Evolutionary conservation across 2,329 filamentous ascomycete genomes (phyloP).

Genomic region (Stenocarpella maydis): DNA sequence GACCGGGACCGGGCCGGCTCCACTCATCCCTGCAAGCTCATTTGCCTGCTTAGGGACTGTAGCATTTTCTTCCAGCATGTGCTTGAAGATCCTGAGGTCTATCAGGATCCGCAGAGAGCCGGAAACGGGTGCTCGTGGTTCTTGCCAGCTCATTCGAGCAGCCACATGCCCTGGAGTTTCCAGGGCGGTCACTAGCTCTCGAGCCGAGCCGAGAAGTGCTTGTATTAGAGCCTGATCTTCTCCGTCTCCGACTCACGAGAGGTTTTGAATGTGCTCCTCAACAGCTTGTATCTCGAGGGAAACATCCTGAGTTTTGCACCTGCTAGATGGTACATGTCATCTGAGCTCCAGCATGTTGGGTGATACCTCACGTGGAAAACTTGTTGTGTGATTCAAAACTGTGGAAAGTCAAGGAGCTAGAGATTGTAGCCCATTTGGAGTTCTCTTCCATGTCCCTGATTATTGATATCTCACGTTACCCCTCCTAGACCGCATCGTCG

Average conservation of each 20-base stretch:
- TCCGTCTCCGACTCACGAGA: background rate
- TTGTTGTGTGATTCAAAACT: background rate
- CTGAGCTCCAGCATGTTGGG: background rate
- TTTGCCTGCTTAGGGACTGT: background rate
- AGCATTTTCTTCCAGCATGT: background rate
- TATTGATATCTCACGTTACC: background rate
- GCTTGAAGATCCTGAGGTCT: conserved; percentile 1
- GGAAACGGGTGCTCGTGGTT: background rate
- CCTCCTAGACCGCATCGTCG: background rate
- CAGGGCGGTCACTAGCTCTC: conserved; percentile 5
- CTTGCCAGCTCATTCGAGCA: conserved; percentile 14
- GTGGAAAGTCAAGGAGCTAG: background rate
- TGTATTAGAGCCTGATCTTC: background rate
- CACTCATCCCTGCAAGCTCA: background rate
- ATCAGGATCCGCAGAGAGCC: conserved; percentile 1
- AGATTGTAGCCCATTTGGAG: background rate
- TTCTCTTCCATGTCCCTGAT: no score
- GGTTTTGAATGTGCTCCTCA: background rate
- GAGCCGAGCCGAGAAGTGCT: conserved; percentile 4
- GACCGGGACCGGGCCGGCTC: background rate
- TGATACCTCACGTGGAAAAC: no score
- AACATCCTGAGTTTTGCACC: background rate
- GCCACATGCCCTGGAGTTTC: conserved; percentile 3
- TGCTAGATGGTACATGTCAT: background rate
- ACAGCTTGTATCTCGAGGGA: background rate